These are phyloP conservation scores for Aureobasidium subglaciale DNA, from an alignment of 2,329 filamentous ascomycete genomes.

Conservation along the genomic window DNA sequence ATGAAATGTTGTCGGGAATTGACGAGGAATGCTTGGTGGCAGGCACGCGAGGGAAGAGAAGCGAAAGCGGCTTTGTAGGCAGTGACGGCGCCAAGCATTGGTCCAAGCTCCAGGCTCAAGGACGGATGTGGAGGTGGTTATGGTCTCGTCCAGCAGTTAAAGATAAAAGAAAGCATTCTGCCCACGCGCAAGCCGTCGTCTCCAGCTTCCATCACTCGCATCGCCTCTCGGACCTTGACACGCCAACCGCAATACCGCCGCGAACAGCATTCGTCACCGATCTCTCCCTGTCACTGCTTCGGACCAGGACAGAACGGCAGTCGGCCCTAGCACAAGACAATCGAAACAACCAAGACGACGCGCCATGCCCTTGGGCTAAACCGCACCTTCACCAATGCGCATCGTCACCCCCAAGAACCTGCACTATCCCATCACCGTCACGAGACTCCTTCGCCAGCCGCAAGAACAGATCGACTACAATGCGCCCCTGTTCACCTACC, in stretches of 20 bases:
- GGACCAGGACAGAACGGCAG: neutral
- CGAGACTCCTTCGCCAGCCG: conserved; percentile 67
- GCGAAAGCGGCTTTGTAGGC: neutral
- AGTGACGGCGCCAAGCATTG: neutral
- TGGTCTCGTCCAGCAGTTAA: conserved; percentile 1
- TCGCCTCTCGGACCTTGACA: neutral
- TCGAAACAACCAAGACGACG: conserved; percentile 4
- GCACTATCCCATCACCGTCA: conserved; percentile 90
- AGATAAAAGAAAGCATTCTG: conserved; percentile 1
- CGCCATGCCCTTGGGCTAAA: conserved; percentile 14
- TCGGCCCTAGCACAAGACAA: neutral
- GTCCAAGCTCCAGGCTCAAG: neutral
- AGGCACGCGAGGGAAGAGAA: neutral
- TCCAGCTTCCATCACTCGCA: neutral
- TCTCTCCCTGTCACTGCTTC: neutral
- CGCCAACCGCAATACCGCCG: neutral
- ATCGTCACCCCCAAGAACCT: conserved; percentile 48
- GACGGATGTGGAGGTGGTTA: neutral
- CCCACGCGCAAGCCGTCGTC: neutral
- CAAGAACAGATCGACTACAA: conserved; percentile 70
- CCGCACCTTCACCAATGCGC: conserved; percentile 34
- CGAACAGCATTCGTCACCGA: neutral
- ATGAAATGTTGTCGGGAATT: neutral
- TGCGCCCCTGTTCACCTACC: conserved; percentile 77
- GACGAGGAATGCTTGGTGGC: neutral